A percentile compares a stretch with the other conserved stretches of the same genome.
Evolutionary conservation across 495 filamentous ascomycete genomes (phyloP).

Genomic region (Lasiosphaeria miniovina): DNA sequence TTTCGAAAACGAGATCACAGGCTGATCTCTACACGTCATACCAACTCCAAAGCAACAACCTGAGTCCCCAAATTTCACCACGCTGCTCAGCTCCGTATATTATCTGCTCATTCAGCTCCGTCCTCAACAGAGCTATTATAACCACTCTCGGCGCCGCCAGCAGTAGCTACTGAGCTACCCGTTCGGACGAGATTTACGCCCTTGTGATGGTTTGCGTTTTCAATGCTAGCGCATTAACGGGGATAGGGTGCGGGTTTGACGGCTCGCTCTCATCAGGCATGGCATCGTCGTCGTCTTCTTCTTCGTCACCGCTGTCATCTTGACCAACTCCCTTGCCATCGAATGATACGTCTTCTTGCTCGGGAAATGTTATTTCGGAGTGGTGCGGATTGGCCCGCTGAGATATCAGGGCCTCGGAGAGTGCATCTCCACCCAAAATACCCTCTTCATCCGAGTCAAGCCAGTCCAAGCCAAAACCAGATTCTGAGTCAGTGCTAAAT

Average conservation of each 20-base stretch:
- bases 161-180: conserved; percentile 44
- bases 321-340: conserved; percentile 19
- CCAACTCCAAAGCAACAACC: no score
- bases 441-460: conserved; percentile 30
- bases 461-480: conserved; percentile 31
- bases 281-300: conserved; percentile 3
- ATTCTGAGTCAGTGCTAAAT: conserved; percentile 30
- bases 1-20: background rate
- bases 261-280: background rate
- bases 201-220: conserved; percentile 14
- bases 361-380: conserved; percentile 23
- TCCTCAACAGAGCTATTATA: conserved; percentile 41
- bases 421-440: background rate
- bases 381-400: conserved; percentile 30
- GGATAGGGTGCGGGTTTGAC: background rate
- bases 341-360: conserved; percentile 15
- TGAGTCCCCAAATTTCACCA: background rate
- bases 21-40: no score
- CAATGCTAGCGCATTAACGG: background rate
- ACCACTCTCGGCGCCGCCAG: conserved; percentile 41
- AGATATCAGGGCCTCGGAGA: conserved; percentile 24
- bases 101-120: background rate
- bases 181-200: conserved; percentile 21
- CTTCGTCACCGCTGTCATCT: conserved; percentile 18
- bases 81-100: background rate